Base-by-base conservation (phyloP, 2,329 filamentous ascomycete genomes). In the Diaporthe amygdali region DNA sequence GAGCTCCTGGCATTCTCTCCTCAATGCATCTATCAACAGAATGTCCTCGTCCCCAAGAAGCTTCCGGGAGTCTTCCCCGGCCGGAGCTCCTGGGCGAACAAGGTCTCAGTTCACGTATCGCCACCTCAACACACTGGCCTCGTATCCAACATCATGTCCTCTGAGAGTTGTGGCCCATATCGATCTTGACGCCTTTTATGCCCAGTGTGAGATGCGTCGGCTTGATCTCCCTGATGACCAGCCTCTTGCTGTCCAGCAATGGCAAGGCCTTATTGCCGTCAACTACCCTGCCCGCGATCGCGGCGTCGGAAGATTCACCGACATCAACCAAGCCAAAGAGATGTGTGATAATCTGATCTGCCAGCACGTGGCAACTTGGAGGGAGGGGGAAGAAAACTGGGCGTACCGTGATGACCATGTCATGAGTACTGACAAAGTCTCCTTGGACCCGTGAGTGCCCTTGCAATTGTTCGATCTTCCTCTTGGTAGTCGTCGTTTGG, bases 161-260 rank as follows among this genome's bases (percentile, higher is more conserved):
- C 86, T 99, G 44, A 91, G 96, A 55, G 93, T 97, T 34, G 90
- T 98, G 76, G 94, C 94, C 8, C 95, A 98, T 80, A 91, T 98
- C 74, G 96, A 99, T 78, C 91, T 99, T 72, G 96, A 99, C 88
- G 96, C 96, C 47, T 99, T 99, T 82, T 99, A 99, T 81, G 93
- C 93, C 4, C 96, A 99, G 84, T 98, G 95, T 79, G 96, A 99
- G 83, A 97, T 95, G 88, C 91, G 97, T 12, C 91, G 96, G 9
- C 87, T 98, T 54, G 91, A 91, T 15, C 84, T 93, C 14, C 85
- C 92, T 17, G 91, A 94, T 73, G 89, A 94, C 70, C 89, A 91
- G 74, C 96, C 96, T 12, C 88, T 99, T 30, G 96, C 95, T 0
- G 96, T 99, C 25, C 95, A 97, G 79, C 96, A 98, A 86, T 98